Percentiles rank a stretch among this genome's conserved stretches.
These are phyloP conservation scores for Ascochyta fabae DNA, from an alignment of 2,329 filamentous ascomycete species.

Conservation along the genomic window DNA sequence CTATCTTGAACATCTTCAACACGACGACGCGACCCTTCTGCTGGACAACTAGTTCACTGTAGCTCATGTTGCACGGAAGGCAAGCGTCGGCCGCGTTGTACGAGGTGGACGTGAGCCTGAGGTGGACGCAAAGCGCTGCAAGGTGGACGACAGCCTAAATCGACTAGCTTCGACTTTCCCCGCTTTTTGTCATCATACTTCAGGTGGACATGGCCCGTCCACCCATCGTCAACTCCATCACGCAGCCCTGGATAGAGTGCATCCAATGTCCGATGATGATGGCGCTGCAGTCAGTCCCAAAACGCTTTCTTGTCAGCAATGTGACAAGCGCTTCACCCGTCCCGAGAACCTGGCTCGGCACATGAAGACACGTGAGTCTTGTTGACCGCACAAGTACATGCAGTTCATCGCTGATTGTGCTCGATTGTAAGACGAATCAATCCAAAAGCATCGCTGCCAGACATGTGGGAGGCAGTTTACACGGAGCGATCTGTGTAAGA, in stretches of 20 bases:
- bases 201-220: neutral
- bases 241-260: neutral
- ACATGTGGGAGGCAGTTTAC: conserved; percentile 6
- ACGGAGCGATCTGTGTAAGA: conserved; percentile 9
- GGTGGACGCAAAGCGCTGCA: neutral
- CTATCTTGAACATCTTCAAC: neutral
- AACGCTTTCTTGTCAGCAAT: conserved; percentile 6
- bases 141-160: no score
- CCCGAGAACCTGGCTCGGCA: conserved; percentile 15
- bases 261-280: neutral
- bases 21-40: neutral
- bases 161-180: no score
- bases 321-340: conserved; percentile 9
- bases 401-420: neutral
- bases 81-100: neutral
- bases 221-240: neutral
- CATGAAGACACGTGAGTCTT: conserved; percentile 13
- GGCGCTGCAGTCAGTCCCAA: neutral
- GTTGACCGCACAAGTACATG: neutral
- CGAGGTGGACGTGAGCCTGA: neutral
- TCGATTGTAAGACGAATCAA: conserved; percentile 1
- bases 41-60: neutral
- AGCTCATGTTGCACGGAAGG: neutral
- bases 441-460: conserved; percentile 7
- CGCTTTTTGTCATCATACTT: neutral